These are phyloP conservation scores for Kodamaea suecica DNA, from an alignment of 1,139 yeast species.

Conservation along the genomic window DNA sequence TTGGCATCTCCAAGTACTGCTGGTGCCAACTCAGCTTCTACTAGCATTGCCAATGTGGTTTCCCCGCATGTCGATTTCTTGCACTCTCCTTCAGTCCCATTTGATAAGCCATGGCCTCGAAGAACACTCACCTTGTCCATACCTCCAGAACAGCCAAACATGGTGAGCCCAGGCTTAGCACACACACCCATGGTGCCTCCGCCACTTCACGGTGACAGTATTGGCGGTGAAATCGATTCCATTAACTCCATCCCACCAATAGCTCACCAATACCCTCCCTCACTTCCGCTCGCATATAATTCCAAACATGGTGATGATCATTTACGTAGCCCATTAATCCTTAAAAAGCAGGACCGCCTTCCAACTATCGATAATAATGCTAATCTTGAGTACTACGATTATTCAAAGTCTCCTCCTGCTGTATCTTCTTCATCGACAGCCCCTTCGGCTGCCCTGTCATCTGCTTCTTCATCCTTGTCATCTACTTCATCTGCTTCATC, in stretches of 20 bases:
- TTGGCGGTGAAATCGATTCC: slow-evolving; percentile 1
- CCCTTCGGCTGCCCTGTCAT: neutral
- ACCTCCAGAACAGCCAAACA: too few relatives aligned
- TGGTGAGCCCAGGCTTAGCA: slow-evolving; percentile 1
- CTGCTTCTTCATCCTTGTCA: slow-evolving; percentile 1
- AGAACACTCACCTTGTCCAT: too few relatives aligned
- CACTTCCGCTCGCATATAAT: neutral
- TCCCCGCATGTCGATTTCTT: too few relatives aligned
- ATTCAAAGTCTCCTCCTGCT: neutral
- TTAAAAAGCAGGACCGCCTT: neutral
- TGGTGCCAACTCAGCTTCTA: too few relatives aligned
- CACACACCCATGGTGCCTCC: slow-evolving; percentile 1
- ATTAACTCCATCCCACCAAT: neutral
- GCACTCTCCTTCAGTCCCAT: too few relatives aligned
- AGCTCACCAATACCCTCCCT: slow-evolving; percentile 1
- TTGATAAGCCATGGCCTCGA: too few relatives aligned
- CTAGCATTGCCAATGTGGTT: too few relatives aligned
- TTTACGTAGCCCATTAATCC: neutral
- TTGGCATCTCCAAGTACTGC: too few relatives aligned
- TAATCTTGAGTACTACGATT: neutral
- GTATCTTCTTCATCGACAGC: too few relatives aligned
- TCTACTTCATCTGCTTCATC: slow-evolving; percentile 2
- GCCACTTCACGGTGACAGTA: slow-evolving; percentile 3
- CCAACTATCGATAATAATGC: too few relatives aligned
- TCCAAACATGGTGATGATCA: neutral